These are phyloP conservation scores for Penicillium verhagenii DNA, from an alignment of 495 filamentous ascomycete genomes.

Conservation along the genomic window DNA sequence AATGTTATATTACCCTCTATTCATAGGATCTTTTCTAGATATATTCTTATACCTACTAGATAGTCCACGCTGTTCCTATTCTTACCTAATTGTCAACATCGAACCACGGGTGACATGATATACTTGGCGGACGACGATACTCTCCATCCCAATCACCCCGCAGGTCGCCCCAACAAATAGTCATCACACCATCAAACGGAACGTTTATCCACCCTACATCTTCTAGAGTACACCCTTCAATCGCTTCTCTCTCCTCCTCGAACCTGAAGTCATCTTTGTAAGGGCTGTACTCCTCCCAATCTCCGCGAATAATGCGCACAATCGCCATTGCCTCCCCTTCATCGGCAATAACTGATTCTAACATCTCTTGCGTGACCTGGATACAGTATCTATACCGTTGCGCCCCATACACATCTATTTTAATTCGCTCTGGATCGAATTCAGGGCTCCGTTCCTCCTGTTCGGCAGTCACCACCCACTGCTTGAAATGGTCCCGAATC, in stretches of 20 bases:
- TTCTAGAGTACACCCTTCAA: slow-evolving; percentile 21
- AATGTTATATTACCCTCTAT: too few relatives aligned
- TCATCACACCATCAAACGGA: too few relatives aligned
- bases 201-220: too few relatives aligned
- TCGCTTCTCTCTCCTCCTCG: slow-evolving; percentile 6
- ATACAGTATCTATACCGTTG: slow-evolving; percentile 22
- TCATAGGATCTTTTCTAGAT: too few relatives aligned
- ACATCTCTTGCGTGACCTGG: slow-evolving; percentile 17
- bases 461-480: slow-evolving; percentile 18
- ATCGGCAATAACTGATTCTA: slow-evolving; percentile 16
- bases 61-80: too few relatives aligned
- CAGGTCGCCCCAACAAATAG: too few relatives aligned
- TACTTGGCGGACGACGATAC: too few relatives aligned
- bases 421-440: too few relatives aligned
- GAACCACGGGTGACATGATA: too few relatives aligned
- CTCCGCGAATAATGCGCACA: slow-evolving; percentile 17
- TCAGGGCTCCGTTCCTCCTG: slow-evolving; percentile 14
- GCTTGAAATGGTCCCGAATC: slow-evolving; percentile 23
- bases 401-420: not conserved
- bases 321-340: not conserved
- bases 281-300: slow-evolving; percentile 13
- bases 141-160: too few relatives aligned
- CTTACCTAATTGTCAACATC: too few relatives aligned
- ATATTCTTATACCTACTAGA: too few relatives aligned
- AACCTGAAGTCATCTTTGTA: slow-evolving; percentile 5